These are phyloP conservation scores for Gloeostereum incarnatum DNA, from an alignment of 768 basidiomycete genomes.

Conservation along the genomic window DNA sequence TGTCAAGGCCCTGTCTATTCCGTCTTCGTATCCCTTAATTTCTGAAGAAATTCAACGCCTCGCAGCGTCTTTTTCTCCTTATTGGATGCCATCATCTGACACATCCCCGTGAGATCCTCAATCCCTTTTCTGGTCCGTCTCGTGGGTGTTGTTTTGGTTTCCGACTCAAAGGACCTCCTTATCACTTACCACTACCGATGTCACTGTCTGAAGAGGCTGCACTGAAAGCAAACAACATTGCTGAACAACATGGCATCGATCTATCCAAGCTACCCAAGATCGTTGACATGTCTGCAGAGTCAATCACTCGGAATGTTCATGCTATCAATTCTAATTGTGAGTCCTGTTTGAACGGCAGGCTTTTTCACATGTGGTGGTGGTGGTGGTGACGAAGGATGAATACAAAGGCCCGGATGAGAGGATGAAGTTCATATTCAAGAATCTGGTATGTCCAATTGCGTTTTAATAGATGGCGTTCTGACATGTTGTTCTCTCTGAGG, in stretches of 20 bases:
- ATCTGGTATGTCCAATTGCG: constrained; percentile 19
- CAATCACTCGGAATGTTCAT: constrained; percentile 31
- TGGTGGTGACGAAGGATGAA: constrained; percentile 5
- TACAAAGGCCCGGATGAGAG: constrained; percentile 27
- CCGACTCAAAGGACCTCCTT: no score
- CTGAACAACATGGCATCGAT: constrained; percentile 25
- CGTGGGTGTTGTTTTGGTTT: no score
- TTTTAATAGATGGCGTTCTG: neutral
- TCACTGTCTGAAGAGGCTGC: constrained; percentile 11
- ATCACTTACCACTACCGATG: no score
- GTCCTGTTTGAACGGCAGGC: constrained; percentile 7
- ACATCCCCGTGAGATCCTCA: no score
- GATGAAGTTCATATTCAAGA: constrained; percentile 32
- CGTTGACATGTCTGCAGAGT: constrained; percentile 29
- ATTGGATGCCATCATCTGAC: no score
- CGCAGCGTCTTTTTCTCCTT: no score
- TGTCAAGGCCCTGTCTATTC: no score
- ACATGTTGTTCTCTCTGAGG: constrained; percentile 19
- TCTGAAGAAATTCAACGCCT: no score
- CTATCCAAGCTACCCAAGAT: constrained; percentile 29
- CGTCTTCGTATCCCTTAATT: no score
- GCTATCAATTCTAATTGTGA: constrained; percentile 29
- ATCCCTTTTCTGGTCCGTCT: no score
- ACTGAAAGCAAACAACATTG: constrained; percentile 20
- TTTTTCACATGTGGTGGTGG: neutral